Base-by-base conservation (phyloP, 495 filamentous ascomycete genomes). In the Lepidopterella palustris region DNA sequence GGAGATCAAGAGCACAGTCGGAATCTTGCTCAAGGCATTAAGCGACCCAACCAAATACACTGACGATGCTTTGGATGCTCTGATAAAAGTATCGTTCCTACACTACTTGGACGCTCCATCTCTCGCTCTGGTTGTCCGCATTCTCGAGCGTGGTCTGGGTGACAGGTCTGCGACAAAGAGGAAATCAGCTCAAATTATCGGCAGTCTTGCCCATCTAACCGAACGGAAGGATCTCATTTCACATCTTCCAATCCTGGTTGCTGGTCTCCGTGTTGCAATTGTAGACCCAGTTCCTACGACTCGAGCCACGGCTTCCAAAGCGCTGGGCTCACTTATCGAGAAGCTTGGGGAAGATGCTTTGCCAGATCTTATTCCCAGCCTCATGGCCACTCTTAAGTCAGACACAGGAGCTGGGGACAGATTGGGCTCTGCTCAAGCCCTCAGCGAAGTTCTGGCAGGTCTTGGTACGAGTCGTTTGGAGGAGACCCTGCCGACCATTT, bases 41-140 rank as follows among this genome's bases (percentile, higher is more conserved):
- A 97, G 92, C 68, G 93, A 98, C 70, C 92, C 93, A 0, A 97
- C 95, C 4, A 98, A 95, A 70, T 89, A 95, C 73, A 98, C 93
- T 0, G 93, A 98, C 71, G 89, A 93, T 61, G 95, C 93, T 25
- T 78, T 98, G 24, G 92, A 98, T 71, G 78, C 89, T 0, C 80
- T 98, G 32, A 96, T 98, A 77, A 97, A 96, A 74, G 86, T 97
- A 9, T 87, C 86, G 25, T 98, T 98, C 71, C 83, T 95, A 2
- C 93, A 98, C 70, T 98, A 97, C 63, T 80, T 98, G 18, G 93
- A 98, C 72, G 89, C 93, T 5, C 93, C 93, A 9, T 97, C 95
- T 0, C 78, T 98, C 59, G 93, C 93, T 42, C 81, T 98, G 47
- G 89, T 97, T 61, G 92, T 90, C 32, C 88, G 95, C 61, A 97